phyloP scores from a whole-genome alignment of 176 grass and related monocot species.

The Elymus sibiricus region DNA sequence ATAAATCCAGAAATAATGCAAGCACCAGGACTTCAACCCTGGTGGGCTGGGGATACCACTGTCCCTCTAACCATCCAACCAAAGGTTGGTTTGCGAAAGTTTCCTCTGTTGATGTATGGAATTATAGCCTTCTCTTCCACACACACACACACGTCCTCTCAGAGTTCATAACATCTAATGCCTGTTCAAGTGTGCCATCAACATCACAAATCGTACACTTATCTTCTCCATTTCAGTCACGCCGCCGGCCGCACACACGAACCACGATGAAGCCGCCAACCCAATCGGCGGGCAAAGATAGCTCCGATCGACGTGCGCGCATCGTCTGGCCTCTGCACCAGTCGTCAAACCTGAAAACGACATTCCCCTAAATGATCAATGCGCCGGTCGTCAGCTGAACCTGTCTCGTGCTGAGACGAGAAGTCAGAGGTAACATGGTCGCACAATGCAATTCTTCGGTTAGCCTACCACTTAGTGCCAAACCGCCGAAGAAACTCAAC shows the following conservation, averaged over 20 bases:
- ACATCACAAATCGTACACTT: neutral
- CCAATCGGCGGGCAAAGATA: neutral
- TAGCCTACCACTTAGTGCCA: conserved; percentile 32
- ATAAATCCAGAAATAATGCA: too few relatives aligned
- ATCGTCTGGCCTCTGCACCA: neutral
- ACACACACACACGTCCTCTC: too few relatives aligned
- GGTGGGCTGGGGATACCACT: too few relatives aligned
- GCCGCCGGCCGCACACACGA: neutral
- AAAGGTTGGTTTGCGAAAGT: too few relatives aligned
- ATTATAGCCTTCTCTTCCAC: too few relatives aligned
- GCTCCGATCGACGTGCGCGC: conserved; percentile 29
- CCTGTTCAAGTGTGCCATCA: neutral
- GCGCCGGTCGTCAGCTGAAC: conserved; percentile 7
- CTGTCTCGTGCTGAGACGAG: neutral
- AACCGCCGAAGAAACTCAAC: conserved; percentile 22
- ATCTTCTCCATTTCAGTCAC: neutral
- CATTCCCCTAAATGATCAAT: conserved; percentile 28
- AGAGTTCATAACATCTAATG: neutral
- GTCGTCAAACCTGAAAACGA: conserved; percentile 30
- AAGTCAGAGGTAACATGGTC: conserved; percentile 42
- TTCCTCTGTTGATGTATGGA: neutral
- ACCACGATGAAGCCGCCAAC: neutral
- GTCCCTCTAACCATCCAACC: too few relatives aligned
- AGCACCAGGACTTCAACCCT: too few relatives aligned
- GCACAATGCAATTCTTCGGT: neutral